A percentile compares a stretch with the other conserved stretches of the same genome.
phyloP scores from a whole-genome alignment of 768 basidiomycete genomes.

The Rhodosporidiobolus odoratus region DNA sequence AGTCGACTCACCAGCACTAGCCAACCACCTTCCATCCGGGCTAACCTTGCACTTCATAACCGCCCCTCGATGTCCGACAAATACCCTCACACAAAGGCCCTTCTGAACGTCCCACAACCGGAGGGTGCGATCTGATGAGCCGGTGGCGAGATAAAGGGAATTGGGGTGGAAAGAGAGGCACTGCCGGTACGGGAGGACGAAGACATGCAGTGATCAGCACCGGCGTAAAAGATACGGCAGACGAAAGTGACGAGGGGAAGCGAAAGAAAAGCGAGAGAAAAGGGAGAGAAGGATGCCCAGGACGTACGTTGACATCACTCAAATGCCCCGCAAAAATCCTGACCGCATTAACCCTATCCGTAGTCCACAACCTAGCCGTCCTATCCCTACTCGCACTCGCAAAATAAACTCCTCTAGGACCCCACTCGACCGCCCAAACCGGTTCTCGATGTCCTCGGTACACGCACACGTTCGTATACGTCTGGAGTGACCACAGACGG shows the following conservation, averaged over 20 bases:
- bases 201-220: neutral
- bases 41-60: slow-evolving; percentile 81
- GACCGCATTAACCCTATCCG: slow-evolving; percentile 77
- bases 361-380: slow-evolving; percentile 93
- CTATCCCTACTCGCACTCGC: slow-evolving; percentile 89
- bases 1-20: slow-evolving; percentile 65
- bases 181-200: slow-evolving; percentile 49
- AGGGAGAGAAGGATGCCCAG: neutral
- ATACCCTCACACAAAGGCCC: slow-evolving; percentile 86
- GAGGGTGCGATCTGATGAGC: slow-evolving; percentile 92
- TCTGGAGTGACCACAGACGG: slow-evolving; percentile 92
- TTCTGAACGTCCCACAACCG: slow-evolving; percentile 98
- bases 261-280: neutral
- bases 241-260: neutral
- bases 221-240: too few species aligned
- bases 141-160: slow-evolving; percentile 92
- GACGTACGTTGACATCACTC: slow-evolving; percentile 89
- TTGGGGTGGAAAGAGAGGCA: slow-evolving; percentile 96
- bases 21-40: slow-evolving; percentile 89
- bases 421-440: slow-evolving; percentile 99
- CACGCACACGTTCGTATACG: slow-evolving; percentile 84
- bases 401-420: slow-evolving; percentile 96
- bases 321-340: slow-evolving; percentile 92
- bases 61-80: slow-evolving; percentile 87
- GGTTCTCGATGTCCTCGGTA: slow-evolving; percentile 96